A percentile compares a stretch with the other conserved stretches of the same genome.
Conservation (phyloP, 768 basidiomycete species). For the Tylopilus vinaceipallidus region DNA sequence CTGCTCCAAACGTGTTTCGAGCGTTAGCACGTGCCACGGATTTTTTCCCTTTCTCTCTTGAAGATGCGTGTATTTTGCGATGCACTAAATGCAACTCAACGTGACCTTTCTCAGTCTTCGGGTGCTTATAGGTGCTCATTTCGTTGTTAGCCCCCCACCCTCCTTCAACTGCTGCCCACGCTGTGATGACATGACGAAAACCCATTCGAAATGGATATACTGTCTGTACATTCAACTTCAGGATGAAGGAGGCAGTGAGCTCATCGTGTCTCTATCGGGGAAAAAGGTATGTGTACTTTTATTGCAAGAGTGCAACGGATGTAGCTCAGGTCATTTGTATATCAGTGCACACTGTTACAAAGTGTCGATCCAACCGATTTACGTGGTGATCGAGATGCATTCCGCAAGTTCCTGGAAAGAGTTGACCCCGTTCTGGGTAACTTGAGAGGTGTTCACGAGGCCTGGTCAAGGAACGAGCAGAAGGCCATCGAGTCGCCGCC, state of each 20-base stretch:
- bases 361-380: constrained; percentile 46
- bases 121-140: neutral
- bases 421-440: constrained; percentile 49
- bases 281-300: constrained; percentile 38
- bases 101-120: constrained; percentile 34
- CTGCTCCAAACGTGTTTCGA: constrained; percentile 38
- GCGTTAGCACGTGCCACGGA: constrained; percentile 52
- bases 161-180: constrained; percentile 43
- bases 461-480: constrained; percentile 22
- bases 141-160: constrained; percentile 40
- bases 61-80: constrained; percentile 44
- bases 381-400: constrained; percentile 37
- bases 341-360: constrained; percentile 43
- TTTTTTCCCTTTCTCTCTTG: constrained; percentile 51
- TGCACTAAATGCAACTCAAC: constrained; percentile 53
- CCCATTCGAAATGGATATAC: constrained; percentile 48
- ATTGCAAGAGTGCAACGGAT: neutral
- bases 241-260: constrained; percentile 43
- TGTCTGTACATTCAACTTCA: constrained; percentile 49
- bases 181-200: constrained; percentile 54
- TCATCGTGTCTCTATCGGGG: constrained; percentile 50
- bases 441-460: constrained; percentile 40
- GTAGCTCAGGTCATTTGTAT: neutral
- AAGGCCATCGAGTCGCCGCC: constrained; percentile 22
- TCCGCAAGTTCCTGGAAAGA: constrained; percentile 37